These are phyloP conservation scores for Cryptococcus maquisensis DNA, from an alignment of 1,284 basidiomycete genomes.

Conservation along the genomic window DNA sequence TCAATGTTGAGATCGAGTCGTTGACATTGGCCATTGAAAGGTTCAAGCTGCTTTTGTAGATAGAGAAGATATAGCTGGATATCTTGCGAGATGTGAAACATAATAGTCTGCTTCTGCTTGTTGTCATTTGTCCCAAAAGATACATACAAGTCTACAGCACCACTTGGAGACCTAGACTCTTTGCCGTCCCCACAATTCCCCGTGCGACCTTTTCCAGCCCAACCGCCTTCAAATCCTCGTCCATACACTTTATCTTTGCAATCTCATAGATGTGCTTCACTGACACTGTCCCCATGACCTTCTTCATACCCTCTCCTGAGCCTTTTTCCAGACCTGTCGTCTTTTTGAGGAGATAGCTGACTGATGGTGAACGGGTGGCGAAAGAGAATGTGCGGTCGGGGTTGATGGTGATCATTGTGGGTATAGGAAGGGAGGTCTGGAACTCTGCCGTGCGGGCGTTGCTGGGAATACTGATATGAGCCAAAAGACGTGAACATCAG, in stretches of 20 bases:
- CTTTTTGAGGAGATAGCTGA: slow-evolving; percentile 88
- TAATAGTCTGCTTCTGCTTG: too few relatives aligned
- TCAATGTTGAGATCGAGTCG: slow-evolving; percentile 46
- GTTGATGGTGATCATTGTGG: slow-evolving; percentile 85
- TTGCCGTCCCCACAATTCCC: slow-evolving; percentile 78
- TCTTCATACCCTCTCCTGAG: slow-evolving; percentile 50
- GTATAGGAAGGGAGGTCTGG: slow-evolving; percentile 78
- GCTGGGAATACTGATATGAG: slow-evolving; percentile 42
- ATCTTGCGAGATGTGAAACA: not conserved
- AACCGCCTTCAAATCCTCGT: slow-evolving; percentile 79
- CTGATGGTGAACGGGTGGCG: slow-evolving; percentile 83
- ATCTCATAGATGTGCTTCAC: slow-evolving; percentile 99
- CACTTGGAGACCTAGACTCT: slow-evolving; percentile 77
- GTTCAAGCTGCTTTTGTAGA: slow-evolving; percentile 42
- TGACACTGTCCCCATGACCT: slow-evolving; percentile 69
- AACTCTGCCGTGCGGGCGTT: slow-evolving; percentile 86
- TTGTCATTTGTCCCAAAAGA: not conserved
- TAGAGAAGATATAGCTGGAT: not conserved
- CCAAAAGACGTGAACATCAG: not conserved
- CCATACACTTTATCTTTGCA: slow-evolving; percentile 90
- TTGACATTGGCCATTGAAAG: slow-evolving; percentile 45
- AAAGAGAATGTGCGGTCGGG: slow-evolving; percentile 96
- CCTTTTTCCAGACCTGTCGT: slow-evolving; percentile 89
- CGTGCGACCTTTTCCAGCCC: slow-evolving; percentile 80
- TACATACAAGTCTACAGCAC: slow-evolving; percentile 57